Conservation (phyloP, 805 yeast species). For the Yamadazyma philogaea region DNA sequence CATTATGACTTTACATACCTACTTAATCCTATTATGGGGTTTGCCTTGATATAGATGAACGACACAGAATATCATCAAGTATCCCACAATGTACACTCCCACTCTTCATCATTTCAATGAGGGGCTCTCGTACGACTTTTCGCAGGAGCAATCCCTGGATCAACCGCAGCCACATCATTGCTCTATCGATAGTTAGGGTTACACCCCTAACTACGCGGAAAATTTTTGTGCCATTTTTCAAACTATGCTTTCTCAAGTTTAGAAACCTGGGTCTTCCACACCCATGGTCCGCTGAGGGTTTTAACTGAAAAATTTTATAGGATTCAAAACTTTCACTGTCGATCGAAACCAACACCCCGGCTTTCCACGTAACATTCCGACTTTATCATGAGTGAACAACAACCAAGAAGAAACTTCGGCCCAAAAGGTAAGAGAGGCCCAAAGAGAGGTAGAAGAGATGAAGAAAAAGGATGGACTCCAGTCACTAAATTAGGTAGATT, state of each 20-base stretch:
- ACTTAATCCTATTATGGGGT: too few relatives aligned
- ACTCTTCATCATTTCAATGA: not conserved
- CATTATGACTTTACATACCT: too few relatives aligned
- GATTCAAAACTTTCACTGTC: constrained; percentile 30
- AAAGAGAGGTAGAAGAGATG: constrained; percentile 65
- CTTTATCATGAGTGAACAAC: constrained; percentile 26
- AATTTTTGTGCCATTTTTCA: too few relatives aligned
- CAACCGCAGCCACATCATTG: not conserved
- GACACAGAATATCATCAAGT: too few relatives aligned
- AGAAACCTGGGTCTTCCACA: not conserved
- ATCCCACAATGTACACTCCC: not conserved
- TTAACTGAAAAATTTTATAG: constrained; percentile 1
- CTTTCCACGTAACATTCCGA: constrained; percentile 73
- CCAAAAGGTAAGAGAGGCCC: constrained; percentile 61
- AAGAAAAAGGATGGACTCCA: constrained; percentile 99
- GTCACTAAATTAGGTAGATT: constrained; percentile 99
- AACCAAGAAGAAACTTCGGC: constrained; percentile 50
- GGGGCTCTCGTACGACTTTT: not conserved
- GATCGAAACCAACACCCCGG: constrained; percentile 71
- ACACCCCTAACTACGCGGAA: too few relatives aligned
- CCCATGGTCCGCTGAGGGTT: not conserved
- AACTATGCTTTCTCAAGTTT: too few relatives aligned
- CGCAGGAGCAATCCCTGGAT: not conserved
- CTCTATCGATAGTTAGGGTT: not conserved
- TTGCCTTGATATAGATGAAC: too few relatives aligned